phyloP scores from a whole-genome alignment of 1,284 basidiomycete species.

The Moesziomyces sp. region DNA sequence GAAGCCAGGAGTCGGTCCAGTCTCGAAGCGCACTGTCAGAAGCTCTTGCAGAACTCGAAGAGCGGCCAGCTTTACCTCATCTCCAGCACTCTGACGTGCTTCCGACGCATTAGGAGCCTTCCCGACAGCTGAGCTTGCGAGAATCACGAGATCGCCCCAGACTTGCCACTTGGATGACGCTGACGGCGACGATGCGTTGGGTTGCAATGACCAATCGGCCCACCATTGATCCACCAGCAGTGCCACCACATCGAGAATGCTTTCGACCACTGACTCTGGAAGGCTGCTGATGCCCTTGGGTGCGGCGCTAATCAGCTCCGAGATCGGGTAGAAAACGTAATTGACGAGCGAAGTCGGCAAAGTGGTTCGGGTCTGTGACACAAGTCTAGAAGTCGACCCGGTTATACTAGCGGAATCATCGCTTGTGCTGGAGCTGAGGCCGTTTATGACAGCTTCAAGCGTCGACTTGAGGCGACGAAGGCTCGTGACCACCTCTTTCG shows the following conservation, averaged over 20 bases:
- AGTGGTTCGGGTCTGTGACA: background rate
- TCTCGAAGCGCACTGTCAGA: constrained; percentile 35
- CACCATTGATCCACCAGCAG: constrained; percentile 60
- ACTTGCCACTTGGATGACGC: constrained; percentile 38
- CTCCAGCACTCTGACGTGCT: background rate
- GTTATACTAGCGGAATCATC: background rate
- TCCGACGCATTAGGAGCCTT: background rate
- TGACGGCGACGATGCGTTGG: background rate
- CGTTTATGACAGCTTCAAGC: constrained; percentile 2
- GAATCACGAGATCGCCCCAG: constrained; percentile 64
- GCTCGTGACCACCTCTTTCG: constrained; percentile 13
- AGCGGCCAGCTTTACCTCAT: constrained; percentile 46
- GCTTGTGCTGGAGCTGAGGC: background rate
- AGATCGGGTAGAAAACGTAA: constrained; percentile 64
- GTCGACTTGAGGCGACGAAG: constrained; percentile 22
- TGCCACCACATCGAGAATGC: constrained; percentile 32
- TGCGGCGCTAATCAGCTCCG: constrained; percentile 51
- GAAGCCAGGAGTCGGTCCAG: background rate
- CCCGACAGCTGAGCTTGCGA: constrained; percentile 41
- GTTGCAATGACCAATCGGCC: constrained; percentile 28
- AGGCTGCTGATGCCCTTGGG: constrained; percentile 39
- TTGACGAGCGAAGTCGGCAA: constrained; percentile 52
- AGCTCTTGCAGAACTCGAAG: constrained; percentile 39
- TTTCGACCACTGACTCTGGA: constrained; percentile 43
- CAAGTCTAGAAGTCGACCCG: constrained; percentile 9